These are phyloP conservation scores for Aethionema arabicum DNA, from an alignment of 345 rosid species.

Conservation along the genomic window DNA sequence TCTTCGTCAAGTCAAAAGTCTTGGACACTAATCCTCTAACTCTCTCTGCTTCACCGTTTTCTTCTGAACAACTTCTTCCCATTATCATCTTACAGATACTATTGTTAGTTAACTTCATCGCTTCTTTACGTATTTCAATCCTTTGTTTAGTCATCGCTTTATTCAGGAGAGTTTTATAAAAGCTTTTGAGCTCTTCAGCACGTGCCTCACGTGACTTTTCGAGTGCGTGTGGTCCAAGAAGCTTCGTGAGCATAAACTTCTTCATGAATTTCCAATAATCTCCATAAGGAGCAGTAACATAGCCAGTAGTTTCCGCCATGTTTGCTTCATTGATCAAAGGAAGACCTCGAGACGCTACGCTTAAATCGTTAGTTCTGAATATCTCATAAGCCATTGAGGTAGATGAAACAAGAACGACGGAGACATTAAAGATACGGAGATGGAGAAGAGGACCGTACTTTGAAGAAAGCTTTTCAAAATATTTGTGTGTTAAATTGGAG, in stretches of 20 bases:
- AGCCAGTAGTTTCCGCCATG: background rate
- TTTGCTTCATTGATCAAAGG: constrained; percentile 6
- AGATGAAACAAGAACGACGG: constrained; percentile 14
- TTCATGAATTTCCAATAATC: constrained; percentile 34
- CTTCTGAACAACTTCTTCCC: constrained; percentile 27
- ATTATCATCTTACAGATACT: constrained; percentile 17
- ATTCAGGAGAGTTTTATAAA: background rate
- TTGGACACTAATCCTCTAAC: background rate
- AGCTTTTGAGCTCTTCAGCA: constrained; percentile 3
- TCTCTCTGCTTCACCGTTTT: background rate
- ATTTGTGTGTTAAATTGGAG: background rate
- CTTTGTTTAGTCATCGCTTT: constrained; percentile 22
- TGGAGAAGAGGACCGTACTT: constrained; percentile 18
- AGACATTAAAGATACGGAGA: constrained; percentile 11
- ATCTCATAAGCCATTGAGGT: constrained; percentile 18
- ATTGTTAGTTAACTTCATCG: background rate
- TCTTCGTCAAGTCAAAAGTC: background rate
- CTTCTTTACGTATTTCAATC: constrained; percentile 8
- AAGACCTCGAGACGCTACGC: constrained; percentile 7
- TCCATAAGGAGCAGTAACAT: constrained; percentile 20
- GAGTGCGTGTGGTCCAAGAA: constrained; percentile 13
- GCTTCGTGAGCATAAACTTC: constrained; percentile 20
- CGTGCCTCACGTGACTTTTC: constrained; percentile 12
- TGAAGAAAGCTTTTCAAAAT: constrained; percentile 12
- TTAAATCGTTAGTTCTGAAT: constrained; percentile 16